These are phyloP conservation scores for Mycena kentingensis DNA, from an alignment of 768 basidiomycete species.

Conservation along the genomic window DNA sequence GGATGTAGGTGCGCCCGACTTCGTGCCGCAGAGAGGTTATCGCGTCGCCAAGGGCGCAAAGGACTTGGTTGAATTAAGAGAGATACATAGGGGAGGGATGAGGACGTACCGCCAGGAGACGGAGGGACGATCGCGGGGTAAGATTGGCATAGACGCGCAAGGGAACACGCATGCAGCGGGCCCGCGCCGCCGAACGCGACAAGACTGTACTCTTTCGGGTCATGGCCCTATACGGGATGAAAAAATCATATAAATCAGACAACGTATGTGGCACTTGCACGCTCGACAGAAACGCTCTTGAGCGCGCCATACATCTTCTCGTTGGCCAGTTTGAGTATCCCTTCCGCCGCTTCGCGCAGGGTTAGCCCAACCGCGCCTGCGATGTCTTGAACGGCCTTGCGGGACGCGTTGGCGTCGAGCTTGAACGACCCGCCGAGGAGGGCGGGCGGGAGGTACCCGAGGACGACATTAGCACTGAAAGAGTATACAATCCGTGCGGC, in stretches of 20 bases:
- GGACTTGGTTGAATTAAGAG: slow-evolving; percentile 19
- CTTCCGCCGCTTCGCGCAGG: slow-evolving; percentile 31
- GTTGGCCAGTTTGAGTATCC: slow-evolving; percentile 29
- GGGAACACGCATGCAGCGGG: slow-evolving; percentile 29
- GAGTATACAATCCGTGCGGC: background rate
- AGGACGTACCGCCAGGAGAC: slow-evolving; percentile 29
- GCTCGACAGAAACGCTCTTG: slow-evolving; percentile 32
- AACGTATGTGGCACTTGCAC: background rate
- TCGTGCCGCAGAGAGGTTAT: slow-evolving; percentile 32
- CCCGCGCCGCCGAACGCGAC: slow-evolving; percentile 34
- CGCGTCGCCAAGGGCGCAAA: slow-evolving; percentile 34
- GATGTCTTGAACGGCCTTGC: slow-evolving; percentile 24
- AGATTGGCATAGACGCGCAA: slow-evolving; percentile 24
- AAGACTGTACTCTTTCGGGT: slow-evolving; percentile 31
- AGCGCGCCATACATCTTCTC: slow-evolving; percentile 35
- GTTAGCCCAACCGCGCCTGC: slow-evolving; percentile 28
- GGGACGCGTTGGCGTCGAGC: slow-evolving; percentile 29
- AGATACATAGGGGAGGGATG: background rate
- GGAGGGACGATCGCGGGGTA: slow-evolving; percentile 33
- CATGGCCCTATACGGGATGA: slow-evolving; percentile 25
- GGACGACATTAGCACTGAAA: slow-evolving; percentile 28
- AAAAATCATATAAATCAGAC: background rate
- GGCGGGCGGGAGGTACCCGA: slow-evolving; percentile 32
- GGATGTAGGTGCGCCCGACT: slow-evolving; percentile 25
- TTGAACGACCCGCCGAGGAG: slow-evolving; percentile 31